phyloP scores from a whole-genome alignment of 192 early-diverging fungal genomes.

The Blastocladiella britannica region DNA sequence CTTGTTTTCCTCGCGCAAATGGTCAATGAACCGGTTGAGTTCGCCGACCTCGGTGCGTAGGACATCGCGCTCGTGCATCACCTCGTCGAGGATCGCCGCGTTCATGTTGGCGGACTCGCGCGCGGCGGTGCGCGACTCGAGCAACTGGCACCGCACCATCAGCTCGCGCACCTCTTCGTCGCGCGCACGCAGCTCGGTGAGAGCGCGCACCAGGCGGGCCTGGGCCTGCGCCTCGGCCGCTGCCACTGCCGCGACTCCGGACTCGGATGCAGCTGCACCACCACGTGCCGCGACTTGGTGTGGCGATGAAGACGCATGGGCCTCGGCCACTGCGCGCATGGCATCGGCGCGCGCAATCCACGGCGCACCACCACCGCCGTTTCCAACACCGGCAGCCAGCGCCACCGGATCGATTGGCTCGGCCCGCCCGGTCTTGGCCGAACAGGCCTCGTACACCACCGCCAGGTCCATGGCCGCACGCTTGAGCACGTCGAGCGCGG shows the following conservation, averaged over 20 bases:
- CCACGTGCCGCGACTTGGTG: too few species aligned
- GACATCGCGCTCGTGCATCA: conserved; percentile 46
- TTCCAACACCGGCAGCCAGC: too few species aligned
- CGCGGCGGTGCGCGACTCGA: conserved; percentile 39
- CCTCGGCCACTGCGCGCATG: too few species aligned
- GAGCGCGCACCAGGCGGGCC: conserved; percentile 26
- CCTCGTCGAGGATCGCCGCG: conserved; percentile 31
- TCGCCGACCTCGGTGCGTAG: background rate
- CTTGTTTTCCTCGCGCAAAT: conserved; percentile 18
- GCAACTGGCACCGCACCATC: conserved; percentile 30
- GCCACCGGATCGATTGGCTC: too few species aligned
- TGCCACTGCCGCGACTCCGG: too few species aligned
- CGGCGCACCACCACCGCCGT: too few species aligned
- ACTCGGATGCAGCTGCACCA: too few species aligned
- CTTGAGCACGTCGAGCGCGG: background rate
- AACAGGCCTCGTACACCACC: too few species aligned
- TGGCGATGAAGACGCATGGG: too few species aligned
- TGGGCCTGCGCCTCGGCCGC: too few species aligned
- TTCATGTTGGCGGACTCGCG: conserved; percentile 49
- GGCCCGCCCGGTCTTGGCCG: too few species aligned
- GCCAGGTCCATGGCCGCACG: background rate
- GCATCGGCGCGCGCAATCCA: too few species aligned
- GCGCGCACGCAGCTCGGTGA: conserved; percentile 43
- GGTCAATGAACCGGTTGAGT: background rate
- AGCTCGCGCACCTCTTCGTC: conserved; percentile 34